phyloP scores from a whole-genome alignment of 495 filamentous ascomycete genomes.

The Tuber aestivum region DNA sequence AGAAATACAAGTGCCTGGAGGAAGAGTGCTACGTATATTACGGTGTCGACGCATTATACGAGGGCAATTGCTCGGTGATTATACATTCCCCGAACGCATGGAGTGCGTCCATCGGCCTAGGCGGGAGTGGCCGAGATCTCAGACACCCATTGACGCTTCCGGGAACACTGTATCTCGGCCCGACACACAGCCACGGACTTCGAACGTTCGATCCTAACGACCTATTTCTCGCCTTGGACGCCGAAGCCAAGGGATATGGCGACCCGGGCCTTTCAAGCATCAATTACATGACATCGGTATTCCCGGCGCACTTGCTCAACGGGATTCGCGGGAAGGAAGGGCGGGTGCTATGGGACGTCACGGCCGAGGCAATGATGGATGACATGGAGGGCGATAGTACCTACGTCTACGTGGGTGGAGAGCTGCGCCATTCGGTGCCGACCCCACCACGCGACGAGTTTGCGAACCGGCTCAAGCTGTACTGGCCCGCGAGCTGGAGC shows the following conservation, averaged over 20 bases:
- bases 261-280: not conserved
- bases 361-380: not conserved
- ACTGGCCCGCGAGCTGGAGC: not conserved
- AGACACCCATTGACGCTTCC: not conserved
- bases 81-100: not conserved
- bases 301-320: not conserved
- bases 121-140: not conserved
- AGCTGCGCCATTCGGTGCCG: not conserved
- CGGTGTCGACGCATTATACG: not conserved
- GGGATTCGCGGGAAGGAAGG: not conserved
- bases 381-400: not conserved
- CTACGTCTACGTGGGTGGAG: not conserved
- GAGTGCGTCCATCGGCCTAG: not conserved
- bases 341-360: conserved; percentile 2
- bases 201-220: conserved; percentile 1
- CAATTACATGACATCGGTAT: conserved; percentile 3
- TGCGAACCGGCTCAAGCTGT: not conserved
- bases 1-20: not conserved
- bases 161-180: not conserved
- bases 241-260: not conserved
- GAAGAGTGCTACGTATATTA: conserved; percentile 2
- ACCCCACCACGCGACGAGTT: not conserved
- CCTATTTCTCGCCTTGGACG: not conserved
- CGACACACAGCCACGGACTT: not conserved
- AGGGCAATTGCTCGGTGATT: not conserved